Percentiles rank a stretch among this genome's conserved stretches.
phyloP scores from a whole-genome alignment of 495 filamentous ascomycete species.

The Penicillium bovifimosum region DNA sequence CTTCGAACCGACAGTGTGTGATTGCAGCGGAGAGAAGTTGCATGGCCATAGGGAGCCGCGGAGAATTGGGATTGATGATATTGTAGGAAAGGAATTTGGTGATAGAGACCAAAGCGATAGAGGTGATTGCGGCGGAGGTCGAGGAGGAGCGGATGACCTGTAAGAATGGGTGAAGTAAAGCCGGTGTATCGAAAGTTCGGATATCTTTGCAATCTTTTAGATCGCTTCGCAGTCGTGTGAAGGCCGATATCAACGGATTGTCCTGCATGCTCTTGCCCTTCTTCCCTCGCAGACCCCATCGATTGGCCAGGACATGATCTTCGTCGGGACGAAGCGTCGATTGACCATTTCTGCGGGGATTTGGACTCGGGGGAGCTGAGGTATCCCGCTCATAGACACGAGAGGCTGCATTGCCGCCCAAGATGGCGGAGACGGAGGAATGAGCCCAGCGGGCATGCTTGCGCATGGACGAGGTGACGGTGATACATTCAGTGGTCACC shows the following conservation, averaged over 20 bases:
- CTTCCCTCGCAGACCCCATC: conserved; percentile 92
- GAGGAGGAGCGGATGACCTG: conserved; percentile 96
- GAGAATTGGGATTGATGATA: conserved; percentile 75
- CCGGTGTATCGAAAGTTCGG: conserved; percentile 78
- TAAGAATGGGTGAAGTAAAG: conserved; percentile 89
- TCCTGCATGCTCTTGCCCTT: conserved; percentile 98
- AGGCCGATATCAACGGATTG: conserved; percentile 93
- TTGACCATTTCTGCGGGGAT: conserved; percentile 29
- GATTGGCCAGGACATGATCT: conserved; percentile 52
- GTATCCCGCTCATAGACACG: conserved; percentile 40
- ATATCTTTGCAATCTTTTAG: conserved; percentile 94
- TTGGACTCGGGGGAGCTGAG: conserved; percentile 35
- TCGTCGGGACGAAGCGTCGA: conserved; percentile 28
- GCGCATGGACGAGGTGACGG: conserved; percentile 95
- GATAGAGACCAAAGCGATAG: conserved; percentile 88
- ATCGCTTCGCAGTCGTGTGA: conserved; percentile 83
- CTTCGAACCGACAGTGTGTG: conserved; percentile 97
- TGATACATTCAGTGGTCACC: conserved; percentile 98
- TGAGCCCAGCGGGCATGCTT: conserved; percentile 96
- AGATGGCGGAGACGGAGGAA: conserved; percentile 91
- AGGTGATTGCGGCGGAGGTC: conserved; percentile 92
- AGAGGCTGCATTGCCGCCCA: conserved; percentile 67
- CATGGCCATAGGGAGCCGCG: conserved; percentile 84
- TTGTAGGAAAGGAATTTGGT: conserved; percentile 97
- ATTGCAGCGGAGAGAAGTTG: conserved; percentile 90